Base-by-base conservation (phyloP, 2,329 filamentous ascomycete genomes). In the Metarhizium anisopliae region DNA sequence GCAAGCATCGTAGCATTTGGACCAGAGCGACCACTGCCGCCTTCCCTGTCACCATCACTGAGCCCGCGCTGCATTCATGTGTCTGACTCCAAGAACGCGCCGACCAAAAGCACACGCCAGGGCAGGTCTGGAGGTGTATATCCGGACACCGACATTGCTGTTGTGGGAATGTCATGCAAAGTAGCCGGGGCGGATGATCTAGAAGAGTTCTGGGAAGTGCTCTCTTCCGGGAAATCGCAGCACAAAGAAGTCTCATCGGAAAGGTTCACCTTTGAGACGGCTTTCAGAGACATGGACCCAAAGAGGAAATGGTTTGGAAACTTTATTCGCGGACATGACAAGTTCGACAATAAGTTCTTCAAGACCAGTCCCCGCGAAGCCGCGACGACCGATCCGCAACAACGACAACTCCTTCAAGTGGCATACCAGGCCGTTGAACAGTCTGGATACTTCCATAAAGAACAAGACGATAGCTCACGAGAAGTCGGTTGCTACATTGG, bases 261-360 rank as follows among this genome's bases (percentile, higher is more conserved):
- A 4, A 50, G 58, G 1, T 52, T 53, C 8, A 16, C 16, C 29
- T 40, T 47, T n/a, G 30, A 49, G 20, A 54, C 43, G 16, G 29
- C 30, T 16, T 58, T 54, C 45, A 18, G 47, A 47, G 38, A 40
- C 38, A 11, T 16, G 8, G 14, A 54, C 38, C 18, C 18, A 32
- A 11, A 50, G 40, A 2, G 32, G 35, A 60, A 57, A 38, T 60
- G 58, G 58, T 62, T 52, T 30, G 65, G 61, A 0, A 67, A 64
- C 51, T 63, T 66, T 32, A 54, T 66, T 14, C 50, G 62, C 6
- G 56, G 61, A 13, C 43, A 52, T 7, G 62, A 63, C 32, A 53
- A 56, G 2, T 74, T 74, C 53, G 74, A 77, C 58, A 62, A 71
- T 30, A 58, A 62, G 2, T 77, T 76, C 64, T 77, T 77, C 65